phyloP scores from a whole-genome alignment of 352 stramenopile genomes.

The Phytophthora sp. region DNA sequence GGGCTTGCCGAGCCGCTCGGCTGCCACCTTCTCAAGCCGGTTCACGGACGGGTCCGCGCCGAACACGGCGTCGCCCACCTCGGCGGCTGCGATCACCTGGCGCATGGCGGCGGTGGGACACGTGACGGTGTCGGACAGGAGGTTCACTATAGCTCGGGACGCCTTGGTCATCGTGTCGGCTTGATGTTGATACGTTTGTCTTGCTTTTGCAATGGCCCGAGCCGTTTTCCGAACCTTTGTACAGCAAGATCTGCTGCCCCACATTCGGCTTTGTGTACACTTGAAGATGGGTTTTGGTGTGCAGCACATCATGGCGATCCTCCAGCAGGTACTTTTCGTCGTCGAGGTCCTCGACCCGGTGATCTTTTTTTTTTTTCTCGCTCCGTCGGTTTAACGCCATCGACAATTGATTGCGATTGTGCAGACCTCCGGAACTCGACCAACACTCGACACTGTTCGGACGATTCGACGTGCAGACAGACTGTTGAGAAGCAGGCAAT shows the following conservation, averaged over 20 bases:
- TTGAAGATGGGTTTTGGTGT: conserved; percentile 6
- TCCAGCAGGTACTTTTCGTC: neutral
- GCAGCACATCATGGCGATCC: conserved; percentile 5
- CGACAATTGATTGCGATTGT: too few species aligned
- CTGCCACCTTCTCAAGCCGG: conserved; percentile 91
- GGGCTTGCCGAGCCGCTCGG: conserved; percentile 95
- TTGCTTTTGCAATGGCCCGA: conserved; percentile 14
- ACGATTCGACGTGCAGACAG: too few species aligned
- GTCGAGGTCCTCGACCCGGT: too few species aligned
- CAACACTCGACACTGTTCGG: too few species aligned
- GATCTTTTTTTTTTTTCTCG: too few species aligned
- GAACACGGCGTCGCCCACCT: conserved; percentile 82
- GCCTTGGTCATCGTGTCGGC: conserved; percentile 28
- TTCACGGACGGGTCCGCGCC: conserved; percentile 94
- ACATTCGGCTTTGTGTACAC: neutral
- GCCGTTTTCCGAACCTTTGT: too few species aligned
- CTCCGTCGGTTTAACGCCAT: too few species aligned
- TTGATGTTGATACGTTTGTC: conserved; percentile 15
- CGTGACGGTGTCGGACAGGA: conserved; percentile 98
- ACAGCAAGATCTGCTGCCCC: too few species aligned
- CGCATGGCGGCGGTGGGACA: conserved; percentile 92
- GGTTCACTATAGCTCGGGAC: conserved; percentile 76
- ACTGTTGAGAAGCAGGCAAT: too few species aligned
- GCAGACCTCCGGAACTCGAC: too few species aligned
- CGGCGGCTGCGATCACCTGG: conserved; percentile 81